phyloP scores from a whole-genome alignment of 345 rosid species.

The Salix exigua region DNA sequence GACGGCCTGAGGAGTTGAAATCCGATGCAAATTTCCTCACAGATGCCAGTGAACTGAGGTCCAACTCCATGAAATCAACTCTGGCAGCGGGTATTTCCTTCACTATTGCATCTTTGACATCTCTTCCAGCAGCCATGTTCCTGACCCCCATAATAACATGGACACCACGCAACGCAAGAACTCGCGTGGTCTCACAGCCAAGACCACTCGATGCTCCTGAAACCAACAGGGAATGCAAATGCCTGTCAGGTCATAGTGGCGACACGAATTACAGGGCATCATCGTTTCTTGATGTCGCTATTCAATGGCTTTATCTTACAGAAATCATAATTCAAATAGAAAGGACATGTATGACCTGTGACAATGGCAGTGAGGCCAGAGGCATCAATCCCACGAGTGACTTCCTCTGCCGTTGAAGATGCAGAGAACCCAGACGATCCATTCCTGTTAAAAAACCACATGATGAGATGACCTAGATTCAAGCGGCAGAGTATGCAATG shows the following conservation, averaged over 20 bases:
- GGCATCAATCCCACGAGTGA: slow-evolving; percentile 66
- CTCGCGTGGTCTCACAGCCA: slow-evolving; percentile 59
- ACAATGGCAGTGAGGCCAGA: slow-evolving; percentile 75
- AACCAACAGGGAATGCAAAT: background rate
- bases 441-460: slow-evolving; percentile 61
- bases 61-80: slow-evolving; percentile 38
- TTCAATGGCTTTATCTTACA: too few relatives aligned
- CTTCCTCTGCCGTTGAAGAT: slow-evolving; percentile 77
- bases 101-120: slow-evolving; percentile 31
- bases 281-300: background rate
- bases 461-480: background rate
- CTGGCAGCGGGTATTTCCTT: slow-evolving; percentile 18
- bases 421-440: slow-evolving; percentile 75
- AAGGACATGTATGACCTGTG: slow-evolving; percentile 40
- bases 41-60: slow-evolving; percentile 41
- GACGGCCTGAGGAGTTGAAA: slow-evolving; percentile 28
- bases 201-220: slow-evolving; percentile 84
- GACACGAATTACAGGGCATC: background rate
- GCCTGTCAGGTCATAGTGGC: background rate
- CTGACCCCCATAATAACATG: slow-evolving; percentile 31
- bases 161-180: slow-evolving; percentile 29
- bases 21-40: slow-evolving; percentile 36
- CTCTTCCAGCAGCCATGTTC: slow-evolving; percentile 30
- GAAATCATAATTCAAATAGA: background rate
- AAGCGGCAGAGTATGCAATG: background rate